Evolutionary conservation across 768 basidiomycete genomes (phyloP).

Genomic region (Suillus subluteus): DNA sequence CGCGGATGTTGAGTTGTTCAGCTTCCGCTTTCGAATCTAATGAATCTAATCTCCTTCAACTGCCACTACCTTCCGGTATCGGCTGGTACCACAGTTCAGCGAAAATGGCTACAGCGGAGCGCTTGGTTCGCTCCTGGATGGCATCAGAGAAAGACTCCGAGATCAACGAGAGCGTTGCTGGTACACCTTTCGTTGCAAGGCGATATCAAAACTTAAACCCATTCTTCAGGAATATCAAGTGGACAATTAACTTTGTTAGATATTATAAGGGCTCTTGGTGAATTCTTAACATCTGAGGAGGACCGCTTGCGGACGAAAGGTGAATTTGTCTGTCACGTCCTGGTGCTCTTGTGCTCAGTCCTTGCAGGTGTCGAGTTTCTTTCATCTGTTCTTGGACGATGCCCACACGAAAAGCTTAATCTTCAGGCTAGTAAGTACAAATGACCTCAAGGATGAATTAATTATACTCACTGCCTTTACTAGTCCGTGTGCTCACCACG

Average conservation of each 20-base stretch:
- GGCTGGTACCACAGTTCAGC: not conserved
- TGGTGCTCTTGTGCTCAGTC: constrained; percentile 10
- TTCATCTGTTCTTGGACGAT: constrained; percentile 65
- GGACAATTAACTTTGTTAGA: constrained; percentile 66
- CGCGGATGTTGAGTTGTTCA: constrained; percentile 12
- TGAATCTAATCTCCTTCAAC: constrained; percentile 8
- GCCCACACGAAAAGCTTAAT: constrained; percentile 67
- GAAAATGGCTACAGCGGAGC: constrained; percentile 48
- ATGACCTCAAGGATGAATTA: not conserved
- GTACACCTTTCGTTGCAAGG: constrained; percentile 41
- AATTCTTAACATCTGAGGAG: constrained; percentile 87
- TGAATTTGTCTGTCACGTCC: constrained; percentile 30
- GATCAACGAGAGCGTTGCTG: constrained; percentile 58
- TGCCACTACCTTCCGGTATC: not conserved
- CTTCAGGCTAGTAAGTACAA: constrained; percentile 73
- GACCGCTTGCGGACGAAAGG: constrained; percentile 81
- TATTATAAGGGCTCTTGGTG: constrained; percentile 85
- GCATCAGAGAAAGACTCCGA: constrained; percentile 64
- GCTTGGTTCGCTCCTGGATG: constrained; percentile 74
- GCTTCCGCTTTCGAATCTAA: constrained; percentile 3
- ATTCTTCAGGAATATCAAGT: constrained; percentile 50
- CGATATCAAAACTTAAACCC: constrained; percentile 40
- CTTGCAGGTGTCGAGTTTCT: constrained; percentile 81
- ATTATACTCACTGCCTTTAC: constrained; percentile 9
- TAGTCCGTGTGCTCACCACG: constrained; percentile 79